Evolutionary conservation across 2,329 filamentous ascomycete genomes (phyloP).

Genomic region (Pleurostoma richardsiae): DNA sequence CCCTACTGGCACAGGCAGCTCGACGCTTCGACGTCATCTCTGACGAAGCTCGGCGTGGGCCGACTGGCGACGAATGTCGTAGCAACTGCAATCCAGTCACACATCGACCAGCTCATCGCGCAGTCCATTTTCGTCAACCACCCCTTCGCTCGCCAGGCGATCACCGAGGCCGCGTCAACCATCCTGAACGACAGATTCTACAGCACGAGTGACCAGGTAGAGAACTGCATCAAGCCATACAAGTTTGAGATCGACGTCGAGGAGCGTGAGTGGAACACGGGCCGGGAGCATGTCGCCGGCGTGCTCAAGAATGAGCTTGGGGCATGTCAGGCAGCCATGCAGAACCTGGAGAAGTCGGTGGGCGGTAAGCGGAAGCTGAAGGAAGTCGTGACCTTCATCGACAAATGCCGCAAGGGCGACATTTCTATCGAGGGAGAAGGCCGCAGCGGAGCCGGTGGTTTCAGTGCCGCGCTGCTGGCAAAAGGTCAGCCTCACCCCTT

Average conservation of each 20-base stretch:
- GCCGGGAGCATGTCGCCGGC: conserved; percentile 73
- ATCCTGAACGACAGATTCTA: conserved; percentile 95
- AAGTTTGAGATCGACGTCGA: conserved; percentile 98
- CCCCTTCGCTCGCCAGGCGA: conserved; percentile 89
- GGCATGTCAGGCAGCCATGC: conserved; percentile 76
- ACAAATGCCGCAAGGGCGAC: conserved; percentile 83
- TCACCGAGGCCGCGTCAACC: conserved; percentile 80
- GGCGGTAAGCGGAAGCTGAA: conserved; percentile 80
- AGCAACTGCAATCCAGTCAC: conserved; percentile 77
- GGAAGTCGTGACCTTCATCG: conserved; percentile 88
- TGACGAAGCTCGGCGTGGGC: conserved; percentile 93
- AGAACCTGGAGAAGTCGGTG: conserved; percentile 68
- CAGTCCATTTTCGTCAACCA: conserved; percentile 84
- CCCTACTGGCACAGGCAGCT: conserved; percentile 92
- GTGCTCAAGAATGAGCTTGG: conserved; percentile 84
- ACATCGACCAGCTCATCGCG: conserved; percentile 73
- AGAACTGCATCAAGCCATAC: conserved; percentile 98
- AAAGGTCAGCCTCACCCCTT: conserved; percentile 54
- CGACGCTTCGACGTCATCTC: conserved; percentile 80
- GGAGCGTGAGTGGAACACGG: conserved; percentile 80
- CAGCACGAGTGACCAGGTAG: conserved; percentile 94
- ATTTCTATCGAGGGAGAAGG: conserved; percentile 80
- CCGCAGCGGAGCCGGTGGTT: conserved; percentile 82
- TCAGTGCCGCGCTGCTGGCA: conserved; percentile 78
- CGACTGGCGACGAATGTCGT: conserved; percentile 89